phyloP scores from a whole-genome alignment of 2,329 filamentous ascomycete species.

The Nigrograna mackinnonii region DNA sequence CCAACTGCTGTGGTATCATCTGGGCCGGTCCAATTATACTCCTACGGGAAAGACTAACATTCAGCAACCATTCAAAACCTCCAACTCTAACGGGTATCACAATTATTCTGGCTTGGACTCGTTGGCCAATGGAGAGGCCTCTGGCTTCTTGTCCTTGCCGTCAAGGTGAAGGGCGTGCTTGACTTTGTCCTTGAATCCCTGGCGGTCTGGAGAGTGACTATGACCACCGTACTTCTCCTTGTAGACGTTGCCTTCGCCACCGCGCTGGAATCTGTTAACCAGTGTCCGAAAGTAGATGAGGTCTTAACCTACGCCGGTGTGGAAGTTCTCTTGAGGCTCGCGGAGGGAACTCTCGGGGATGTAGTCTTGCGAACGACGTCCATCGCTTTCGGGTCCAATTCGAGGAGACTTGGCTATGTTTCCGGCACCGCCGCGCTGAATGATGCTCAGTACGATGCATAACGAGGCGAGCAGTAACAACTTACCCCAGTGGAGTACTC shows the following conservation, averaged over 20 bases:
- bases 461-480: conserved; percentile 1
- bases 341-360: conserved; percentile 49
- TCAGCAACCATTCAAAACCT: background rate
- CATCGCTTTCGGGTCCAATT: conserved; percentile 26
- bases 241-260: conserved; percentile 52
- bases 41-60: no score
- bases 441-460: conserved; percentile 2
- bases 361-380: conserved; percentile 42
- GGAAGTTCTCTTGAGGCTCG: conserved; percentile 46
- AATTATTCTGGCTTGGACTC: conserved; percentile 12
- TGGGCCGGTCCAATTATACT: no score
- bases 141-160: conserved; percentile 36
- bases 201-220: conserved; percentile 36
- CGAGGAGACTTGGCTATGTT: conserved; percentile 44
- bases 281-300: background rate
- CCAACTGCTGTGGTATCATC: no score
- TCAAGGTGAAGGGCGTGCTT: conserved; percentile 45
- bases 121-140: conserved; percentile 28
- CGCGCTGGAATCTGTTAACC: conserved; percentile 34
- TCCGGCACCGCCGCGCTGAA: conserved; percentile 44
- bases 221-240: conserved; percentile 54
- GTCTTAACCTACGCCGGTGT: conserved; percentile 46
- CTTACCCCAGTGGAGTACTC: conserved; percentile 46
- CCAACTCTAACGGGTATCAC: conserved; percentile 6
- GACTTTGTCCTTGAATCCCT: conserved; percentile 48